Conservation (phyloP, 139 green algal genomes). For the Chlorokybus atmophyticus region DNA sequence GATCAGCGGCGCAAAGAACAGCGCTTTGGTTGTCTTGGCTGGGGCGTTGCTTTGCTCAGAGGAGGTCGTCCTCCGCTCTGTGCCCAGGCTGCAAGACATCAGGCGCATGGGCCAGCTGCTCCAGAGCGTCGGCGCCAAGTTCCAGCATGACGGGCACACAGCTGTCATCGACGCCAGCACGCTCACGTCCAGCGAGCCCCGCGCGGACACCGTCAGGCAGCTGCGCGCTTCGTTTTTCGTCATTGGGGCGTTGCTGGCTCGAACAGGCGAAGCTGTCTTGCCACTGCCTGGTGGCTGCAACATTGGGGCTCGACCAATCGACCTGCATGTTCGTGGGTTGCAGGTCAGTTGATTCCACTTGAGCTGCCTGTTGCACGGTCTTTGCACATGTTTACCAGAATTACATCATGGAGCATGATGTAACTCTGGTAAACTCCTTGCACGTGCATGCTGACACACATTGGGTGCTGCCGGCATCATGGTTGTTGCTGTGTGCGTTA, state of each 20-base stretch:
- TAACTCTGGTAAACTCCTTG: too few species aligned
- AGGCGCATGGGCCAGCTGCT: slow-evolving; percentile 15
- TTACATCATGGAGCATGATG: too few species aligned
- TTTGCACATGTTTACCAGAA: too few species aligned
- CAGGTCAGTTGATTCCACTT: too few species aligned
- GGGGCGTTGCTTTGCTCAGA: slow-evolving; percentile 20
- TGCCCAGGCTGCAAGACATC: slow-evolving; percentile 36
- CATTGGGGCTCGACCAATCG: slow-evolving; percentile 40
- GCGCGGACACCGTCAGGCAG: slow-evolving; percentile 20
- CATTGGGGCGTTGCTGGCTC: slow-evolving; percentile 32
- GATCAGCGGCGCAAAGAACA: slow-evolving; percentile 42
- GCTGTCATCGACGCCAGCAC: not conserved
- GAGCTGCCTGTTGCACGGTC: too few species aligned
- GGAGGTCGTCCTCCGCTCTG: slow-evolving; percentile 15
- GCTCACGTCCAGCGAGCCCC: slow-evolving; percentile 21
- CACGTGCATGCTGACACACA: too few species aligned
- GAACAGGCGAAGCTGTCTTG: slow-evolving; percentile 30
- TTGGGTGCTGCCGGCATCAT: too few species aligned
- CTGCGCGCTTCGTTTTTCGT: slow-evolving; percentile 41
- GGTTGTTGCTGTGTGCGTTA: too few species aligned
- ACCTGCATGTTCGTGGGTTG: slow-evolving; percentile 36
- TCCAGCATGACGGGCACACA: not conserved
- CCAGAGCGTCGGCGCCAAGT: not conserved
- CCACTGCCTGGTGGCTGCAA: slow-evolving; percentile 41
- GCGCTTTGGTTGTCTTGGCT: slow-evolving; percentile 33